Base-by-base conservation (phyloP, 352 stramenopile species). In the Halophytophthora batemanensis region DNA sequence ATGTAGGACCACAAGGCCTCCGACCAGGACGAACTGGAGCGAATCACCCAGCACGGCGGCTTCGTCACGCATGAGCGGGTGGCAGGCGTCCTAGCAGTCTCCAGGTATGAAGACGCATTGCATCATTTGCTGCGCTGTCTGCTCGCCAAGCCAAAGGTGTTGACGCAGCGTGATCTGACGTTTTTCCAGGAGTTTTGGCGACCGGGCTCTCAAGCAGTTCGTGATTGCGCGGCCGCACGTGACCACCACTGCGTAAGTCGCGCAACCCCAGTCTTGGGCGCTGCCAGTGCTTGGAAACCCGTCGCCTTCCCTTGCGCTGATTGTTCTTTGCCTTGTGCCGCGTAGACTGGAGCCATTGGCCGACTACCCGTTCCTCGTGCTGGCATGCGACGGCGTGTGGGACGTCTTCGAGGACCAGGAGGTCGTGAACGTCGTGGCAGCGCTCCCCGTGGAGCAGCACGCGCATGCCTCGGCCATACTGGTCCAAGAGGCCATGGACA, bases 301-400 rank as follows among this genome's bases (percentile, higher is more conserved):
- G 18, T 14, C 15, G 3, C n/a, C 11, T 17, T 62, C 36, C 17
- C 6, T 13, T 23, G 35, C 44, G 10, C 40, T 17, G 40, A 37
- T 34, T 34, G 44, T 46, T 21, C 29, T 40, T 12, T 25, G 13
- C 25, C 7, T 25, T 36, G 13, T 17, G 25, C 45, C 12, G 41
- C 44, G 2, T 34, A 91, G 82, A 19, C 46, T 92, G 6, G 61
- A 69, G 12, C 62, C 75, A 8, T 8, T 54, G 17, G 22, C 51
- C 2, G 71, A 89, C 48, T 85, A 74, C 57, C 67, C 74, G 3
- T 87, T 93, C 41, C 40, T 91, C 11, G 67, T 93, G 17, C 56
- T 93, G 43, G 82, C 78, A 55, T 93, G 82, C 51, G 82, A 93
- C 50, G 82, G 82, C 18, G 53, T 93, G 1, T 93, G 82, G 82